Conservation (phyloP, 441 rosid genomes). For the Jatropha multifida region DNA sequence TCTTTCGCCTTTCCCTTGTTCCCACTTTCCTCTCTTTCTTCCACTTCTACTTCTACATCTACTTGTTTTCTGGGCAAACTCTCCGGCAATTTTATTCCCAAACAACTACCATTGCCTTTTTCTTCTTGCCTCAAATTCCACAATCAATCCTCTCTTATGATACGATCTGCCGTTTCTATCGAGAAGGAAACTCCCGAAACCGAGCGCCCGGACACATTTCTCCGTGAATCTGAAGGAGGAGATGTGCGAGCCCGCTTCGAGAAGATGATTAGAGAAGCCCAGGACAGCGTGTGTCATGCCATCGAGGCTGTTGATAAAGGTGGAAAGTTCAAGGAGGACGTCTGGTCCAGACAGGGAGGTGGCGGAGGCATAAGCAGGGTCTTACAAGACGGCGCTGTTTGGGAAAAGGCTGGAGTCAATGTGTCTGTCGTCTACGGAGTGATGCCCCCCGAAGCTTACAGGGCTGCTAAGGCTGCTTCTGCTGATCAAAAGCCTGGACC, state of each 20-base stretch:
- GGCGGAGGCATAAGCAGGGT: slow-evolving; percentile 97
- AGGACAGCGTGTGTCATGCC: slow-evolving; percentile 71
- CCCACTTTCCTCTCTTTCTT: slow-evolving; percentile 1
- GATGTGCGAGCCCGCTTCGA: slow-evolving; percentile 76
- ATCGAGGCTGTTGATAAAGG: slow-evolving; percentile 61
- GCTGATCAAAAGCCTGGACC: slow-evolving; percentile 83
- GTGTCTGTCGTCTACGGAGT: slow-evolving; percentile 93
- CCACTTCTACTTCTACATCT: background rate
- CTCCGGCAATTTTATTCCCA: background rate
- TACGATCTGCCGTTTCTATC: slow-evolving; percentile 62
- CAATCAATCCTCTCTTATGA: slow-evolving; percentile 16
- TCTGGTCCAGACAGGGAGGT: slow-evolving; percentile 98
- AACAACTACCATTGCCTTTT: slow-evolving; percentile 5
- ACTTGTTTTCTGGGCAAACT: background rate
- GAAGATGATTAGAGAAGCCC: slow-evolving; percentile 79
- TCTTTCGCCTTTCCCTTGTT: background rate
- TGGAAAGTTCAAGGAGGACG: slow-evolving; percentile 86
- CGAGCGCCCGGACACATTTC: slow-evolving; percentile 75
- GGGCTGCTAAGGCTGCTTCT: slow-evolving; percentile 82
- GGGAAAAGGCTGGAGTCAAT: slow-evolving; percentile 97
- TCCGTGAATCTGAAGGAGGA: slow-evolving; percentile 57
- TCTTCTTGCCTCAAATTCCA: slow-evolving; percentile 2
- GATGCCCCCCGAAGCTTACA: slow-evolving; percentile 98
- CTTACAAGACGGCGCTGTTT: slow-evolving; percentile 86
- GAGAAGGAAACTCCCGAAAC: slow-evolving; percentile 76